Evolutionary conservation across 192 early-diverging fungal species (phyloP), one percentile per base, ranked within the genome.

Genomic region (Umbelopsis sp.): DNA sequence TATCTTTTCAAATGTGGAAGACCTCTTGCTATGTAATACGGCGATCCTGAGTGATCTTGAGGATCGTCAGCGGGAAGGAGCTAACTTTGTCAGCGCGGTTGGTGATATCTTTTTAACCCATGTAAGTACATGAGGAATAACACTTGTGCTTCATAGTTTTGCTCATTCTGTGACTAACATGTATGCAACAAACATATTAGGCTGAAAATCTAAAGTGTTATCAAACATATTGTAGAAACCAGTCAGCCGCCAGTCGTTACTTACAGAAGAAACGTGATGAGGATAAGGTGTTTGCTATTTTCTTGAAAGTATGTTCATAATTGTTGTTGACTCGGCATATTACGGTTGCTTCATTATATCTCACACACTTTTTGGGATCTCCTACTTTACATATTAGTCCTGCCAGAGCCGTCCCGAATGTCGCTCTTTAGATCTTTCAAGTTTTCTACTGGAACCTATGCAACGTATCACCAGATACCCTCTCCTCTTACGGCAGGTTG

Each of bases 391-490:
- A 38, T 66, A 71, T 45, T 81, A 90, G 83, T 78, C 77, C 62
- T 84, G 85, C 17, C 82, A 84, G 54, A 79, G 80, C 12, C 84
- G 85, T 44, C 88, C 90, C 1, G 72, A 79, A 31, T 94, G 91
- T 73, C 88, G 90, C 1, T 82, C 82, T 43, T 73, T 95, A 34
- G 94, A 95, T 72, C 83, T 95, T 11, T 91, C 88, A 0, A 90
- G 89, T 31, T 95, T 90, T 68, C 79, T 95, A 38, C 85, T 98
- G 24, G 84, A 97, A 8, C 97, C 97, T 1, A 87, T 99, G 29
- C 97, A 99, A 78, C 89, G 97, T 6, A 87, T 99, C 44, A 96
- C 96, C 16, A 86, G 96, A 80, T 99, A 98, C 79, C 91, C 91
- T 24, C 81, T 99, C 49, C 84, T 98, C 16, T 83, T 99, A 26